Evolutionary conservation across 2,329 filamentous ascomycete genomes (phyloP).

Genomic region (Chrysoporthe cubensis): DNA sequence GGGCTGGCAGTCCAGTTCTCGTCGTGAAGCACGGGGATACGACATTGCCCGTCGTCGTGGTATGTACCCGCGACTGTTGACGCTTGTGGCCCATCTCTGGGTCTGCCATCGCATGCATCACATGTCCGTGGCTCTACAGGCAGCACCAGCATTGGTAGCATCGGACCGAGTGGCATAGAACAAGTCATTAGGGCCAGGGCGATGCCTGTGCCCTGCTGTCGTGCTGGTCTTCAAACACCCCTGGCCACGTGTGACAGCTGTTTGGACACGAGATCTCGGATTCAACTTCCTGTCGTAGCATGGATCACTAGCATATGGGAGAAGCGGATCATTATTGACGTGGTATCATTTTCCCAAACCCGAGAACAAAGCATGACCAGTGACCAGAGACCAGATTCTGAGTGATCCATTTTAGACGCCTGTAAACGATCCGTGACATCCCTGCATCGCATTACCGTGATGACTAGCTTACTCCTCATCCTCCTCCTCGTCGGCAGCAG

Average conservation of each 20-base stretch:
- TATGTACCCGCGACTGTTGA: background rate
- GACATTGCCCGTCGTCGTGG: background rate
- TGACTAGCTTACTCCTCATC: constrained; percentile 64
- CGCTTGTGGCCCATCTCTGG: too few relatives aligned
- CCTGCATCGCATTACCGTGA: constrained; percentile 20
- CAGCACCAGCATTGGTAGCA: background rate
- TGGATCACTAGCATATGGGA: constrained; percentile 16
- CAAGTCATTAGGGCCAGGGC: background rate
- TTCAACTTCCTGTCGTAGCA: background rate
- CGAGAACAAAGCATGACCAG: constrained; percentile 27
- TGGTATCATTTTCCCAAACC: constrained; percentile 30
- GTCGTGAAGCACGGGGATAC: constrained; percentile 54
- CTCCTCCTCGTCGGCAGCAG: constrained; percentile 72
- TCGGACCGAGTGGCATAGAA: background rate
- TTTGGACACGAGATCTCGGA: background rate
- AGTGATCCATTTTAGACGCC: constrained; percentile 30
- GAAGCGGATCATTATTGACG: constrained; percentile 26
- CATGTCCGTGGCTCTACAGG: background rate
- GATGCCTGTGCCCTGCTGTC: background rate
- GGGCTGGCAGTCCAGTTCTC: constrained; percentile 84
- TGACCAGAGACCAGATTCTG: constrained; percentile 24
- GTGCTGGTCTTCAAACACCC: background rate
- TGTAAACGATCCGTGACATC: constrained; percentile 25
- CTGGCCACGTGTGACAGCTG: background rate
- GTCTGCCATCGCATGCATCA: too few relatives aligned